Conservation (phyloP, 2,329 filamentous ascomycete genomes). For the Claviceps humidiphila region DNA sequence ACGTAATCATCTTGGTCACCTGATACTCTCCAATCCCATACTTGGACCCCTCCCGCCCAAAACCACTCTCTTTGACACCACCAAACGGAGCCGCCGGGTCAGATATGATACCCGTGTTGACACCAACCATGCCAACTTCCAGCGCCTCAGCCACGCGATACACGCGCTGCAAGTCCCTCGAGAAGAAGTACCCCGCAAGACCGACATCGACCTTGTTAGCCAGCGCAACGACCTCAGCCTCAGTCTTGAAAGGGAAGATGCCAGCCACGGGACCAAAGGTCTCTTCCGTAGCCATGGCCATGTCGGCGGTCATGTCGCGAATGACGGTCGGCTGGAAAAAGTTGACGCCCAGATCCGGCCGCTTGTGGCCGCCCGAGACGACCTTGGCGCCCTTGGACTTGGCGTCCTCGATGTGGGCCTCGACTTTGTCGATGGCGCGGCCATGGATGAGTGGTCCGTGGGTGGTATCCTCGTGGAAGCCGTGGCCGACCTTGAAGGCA, state of each 20-base stretch:
- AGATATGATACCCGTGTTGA: slow-evolving; percentile 60
- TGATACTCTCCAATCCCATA: slow-evolving; percentile 69
- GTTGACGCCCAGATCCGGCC: slow-evolving; percentile 64
- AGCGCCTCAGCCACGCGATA: slow-evolving; percentile 53
- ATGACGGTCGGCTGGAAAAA: slow-evolving; percentile 89
- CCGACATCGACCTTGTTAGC: slow-evolving; percentile 79
- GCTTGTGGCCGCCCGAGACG: slow-evolving; percentile 58
- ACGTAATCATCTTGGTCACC: slow-evolving; percentile 52
- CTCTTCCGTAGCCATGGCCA: slow-evolving; percentile 77
- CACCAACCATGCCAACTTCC: slow-evolving; percentile 78
- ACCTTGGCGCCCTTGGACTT: slow-evolving; percentile 64
- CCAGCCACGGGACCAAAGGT: slow-evolving; percentile 92
- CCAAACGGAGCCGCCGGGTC: slow-evolving; percentile 54
- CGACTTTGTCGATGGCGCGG: slow-evolving; percentile 67
- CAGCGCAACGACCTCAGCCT: slow-evolving; percentile 73
- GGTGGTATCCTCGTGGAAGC: slow-evolving; percentile 56
- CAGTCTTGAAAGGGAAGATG: slow-evolving; percentile 76
- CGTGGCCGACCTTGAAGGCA: slow-evolving; percentile 61
- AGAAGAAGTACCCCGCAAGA: slow-evolving; percentile 90
- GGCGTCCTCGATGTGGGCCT: slow-evolving; percentile 68
- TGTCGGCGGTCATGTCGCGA: slow-evolving; percentile 70
- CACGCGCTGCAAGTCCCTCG: slow-evolving; percentile 44
- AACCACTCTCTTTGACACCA: slow-evolving; percentile 71
- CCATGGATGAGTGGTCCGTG: slow-evolving; percentile 79
- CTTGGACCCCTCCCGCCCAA: slow-evolving; percentile 64